Percentiles rank a stretch among this genome's conserved stretches.
Evolutionary conservation across 2,329 filamentous ascomycete species (phyloP).

Genomic region (Fusarium zealandicum): DNA sequence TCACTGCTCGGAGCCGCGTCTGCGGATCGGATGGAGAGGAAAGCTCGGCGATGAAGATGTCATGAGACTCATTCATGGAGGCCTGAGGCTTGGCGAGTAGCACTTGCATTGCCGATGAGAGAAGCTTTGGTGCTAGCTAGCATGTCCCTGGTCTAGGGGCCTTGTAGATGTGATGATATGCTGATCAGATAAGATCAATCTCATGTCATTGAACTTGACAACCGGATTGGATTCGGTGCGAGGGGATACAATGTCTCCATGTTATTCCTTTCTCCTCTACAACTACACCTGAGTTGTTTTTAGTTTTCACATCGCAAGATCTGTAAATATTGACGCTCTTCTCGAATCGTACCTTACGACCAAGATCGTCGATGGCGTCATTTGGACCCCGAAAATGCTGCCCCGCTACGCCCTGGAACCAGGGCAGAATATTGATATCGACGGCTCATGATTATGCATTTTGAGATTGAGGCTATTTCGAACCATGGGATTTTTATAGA

Average conservation of each 20-base stretch:
- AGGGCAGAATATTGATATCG: slow-evolving; percentile 7
- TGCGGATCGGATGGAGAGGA: neutral
- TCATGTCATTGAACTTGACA: neutral
- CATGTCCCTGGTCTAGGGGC: neutral
- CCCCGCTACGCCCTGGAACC: slow-evolving; percentile 10
- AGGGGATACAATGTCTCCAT: too few species aligned
- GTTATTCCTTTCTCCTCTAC: neutral
- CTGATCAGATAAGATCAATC: neutral
- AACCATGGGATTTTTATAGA: neutral
- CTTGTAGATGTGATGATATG: neutral
- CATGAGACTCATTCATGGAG: too few species aligned
- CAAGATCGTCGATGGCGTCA: slow-evolving; percentile 34
- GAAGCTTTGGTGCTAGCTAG: neutral
- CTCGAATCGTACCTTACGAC: neutral
- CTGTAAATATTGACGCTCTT: slow-evolving; percentile 9
- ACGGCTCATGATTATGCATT: slow-evolving; percentile 18
- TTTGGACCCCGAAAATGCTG: slow-evolving; percentile 17
- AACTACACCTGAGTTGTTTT: neutral
- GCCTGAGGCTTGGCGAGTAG: neutral
- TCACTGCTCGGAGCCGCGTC: slow-evolving; percentile 4
- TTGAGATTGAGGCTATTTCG: neutral
- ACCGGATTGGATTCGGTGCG: too few species aligned
- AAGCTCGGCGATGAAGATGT: neutral
- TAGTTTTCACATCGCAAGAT: neutral
- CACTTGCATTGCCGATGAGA: neutral